Conservation (phyloP, 2,329 filamentous ascomycete genomes). For the Colletotrichum sp. region DNA sequence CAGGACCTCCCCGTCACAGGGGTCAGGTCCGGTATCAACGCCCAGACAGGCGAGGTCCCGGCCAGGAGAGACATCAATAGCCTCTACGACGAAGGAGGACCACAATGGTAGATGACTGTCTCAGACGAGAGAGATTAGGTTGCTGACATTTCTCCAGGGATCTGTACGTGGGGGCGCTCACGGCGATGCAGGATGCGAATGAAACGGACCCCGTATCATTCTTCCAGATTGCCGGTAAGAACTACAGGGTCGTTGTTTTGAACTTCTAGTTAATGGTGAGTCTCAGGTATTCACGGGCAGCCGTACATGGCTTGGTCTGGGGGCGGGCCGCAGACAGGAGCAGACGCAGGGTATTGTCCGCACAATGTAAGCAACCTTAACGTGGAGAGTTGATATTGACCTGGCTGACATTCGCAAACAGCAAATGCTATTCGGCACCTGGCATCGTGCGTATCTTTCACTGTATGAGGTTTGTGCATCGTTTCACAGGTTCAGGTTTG, state of each 20-base stretch:
- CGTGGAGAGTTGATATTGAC: neutral
- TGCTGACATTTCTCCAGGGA: slow-evolving; percentile 31
- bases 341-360: slow-evolving; percentile 19
- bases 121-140: neutral
- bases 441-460: slow-evolving; percentile 24
- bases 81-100: slow-evolving; percentile 43
- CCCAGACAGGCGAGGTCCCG: slow-evolving; percentile 44
- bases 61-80: slow-evolving; percentile 52
- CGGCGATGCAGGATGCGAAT: slow-evolving; percentile 56
- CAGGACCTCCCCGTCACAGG: slow-evolving; percentile 39
- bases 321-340: slow-evolving; percentile 18
- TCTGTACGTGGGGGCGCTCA: slow-evolving; percentile 64
- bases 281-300: slow-evolving; percentile 65
- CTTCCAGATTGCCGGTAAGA: slow-evolving; percentile 64
- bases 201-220: slow-evolving; percentile 58
- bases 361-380: slow-evolving; percentile 11
- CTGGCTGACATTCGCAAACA: slow-evolving; percentile 45
- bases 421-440: slow-evolving; percentile 32
- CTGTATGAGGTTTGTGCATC: slow-evolving; percentile 33
- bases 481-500: neutral
- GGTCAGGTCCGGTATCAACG: slow-evolving; percentile 38
- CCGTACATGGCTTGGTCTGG: slow-evolving; percentile 59
- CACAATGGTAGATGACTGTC: slow-evolving; percentile 49
- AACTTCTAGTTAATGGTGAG: neutral
- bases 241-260: too few species aligned